Conservation (phyloP, 2,329 filamentous ascomycete genomes). For the Alternaria longipes region DNA sequence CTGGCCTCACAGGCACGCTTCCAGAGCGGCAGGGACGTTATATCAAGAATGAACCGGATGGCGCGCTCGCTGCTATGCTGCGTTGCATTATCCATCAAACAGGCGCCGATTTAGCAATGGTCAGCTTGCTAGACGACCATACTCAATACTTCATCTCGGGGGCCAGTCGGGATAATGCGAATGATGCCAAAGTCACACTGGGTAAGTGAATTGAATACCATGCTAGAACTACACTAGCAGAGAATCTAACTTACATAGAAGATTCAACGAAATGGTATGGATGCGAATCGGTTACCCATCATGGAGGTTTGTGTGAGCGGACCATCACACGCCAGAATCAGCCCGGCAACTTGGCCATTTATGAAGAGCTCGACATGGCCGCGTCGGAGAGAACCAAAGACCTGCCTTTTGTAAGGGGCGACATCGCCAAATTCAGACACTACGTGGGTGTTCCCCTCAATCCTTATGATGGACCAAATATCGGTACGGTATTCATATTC, state of each 20-base stretch:
- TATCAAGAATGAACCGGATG: slow-evolving; percentile 5
- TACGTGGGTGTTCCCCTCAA: slow-evolving; percentile 18
- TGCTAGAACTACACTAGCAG: background rate
- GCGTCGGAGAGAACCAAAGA: slow-evolving; percentile 14
- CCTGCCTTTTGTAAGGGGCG: slow-evolving; percentile 12
- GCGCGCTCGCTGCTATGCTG: slow-evolving; percentile 14
- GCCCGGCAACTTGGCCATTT: slow-evolving; percentile 14
- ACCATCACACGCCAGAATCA: slow-evolving; percentile 13
- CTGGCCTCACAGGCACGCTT: slow-evolving; percentile 5
- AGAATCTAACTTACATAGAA: slow-evolving; percentile 1
- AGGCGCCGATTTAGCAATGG: slow-evolving; percentile 13
- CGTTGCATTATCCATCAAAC: slow-evolving; percentile 16
- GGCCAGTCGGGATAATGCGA: slow-evolving; percentile 9
- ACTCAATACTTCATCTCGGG: slow-evolving; percentile 18
- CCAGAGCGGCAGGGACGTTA: slow-evolving; percentile 1
- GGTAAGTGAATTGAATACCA: slow-evolving; percentile 1
- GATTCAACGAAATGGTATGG: slow-evolving; percentile 18
- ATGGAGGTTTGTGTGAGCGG: slow-evolving; percentile 17
- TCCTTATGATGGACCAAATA: slow-evolving; percentile 15
- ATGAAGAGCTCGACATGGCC: slow-evolving; percentile 15
- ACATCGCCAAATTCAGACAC: slow-evolving; percentile 15
- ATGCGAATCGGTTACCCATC: slow-evolving; percentile 16
- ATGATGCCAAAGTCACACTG: slow-evolving; percentile 13
- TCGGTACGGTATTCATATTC: slow-evolving; percentile 13
- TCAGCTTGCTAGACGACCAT: slow-evolving; percentile 16